Base-by-base conservation (phyloP, 257 asterid species). In the Solanum clarkiae region DNA sequence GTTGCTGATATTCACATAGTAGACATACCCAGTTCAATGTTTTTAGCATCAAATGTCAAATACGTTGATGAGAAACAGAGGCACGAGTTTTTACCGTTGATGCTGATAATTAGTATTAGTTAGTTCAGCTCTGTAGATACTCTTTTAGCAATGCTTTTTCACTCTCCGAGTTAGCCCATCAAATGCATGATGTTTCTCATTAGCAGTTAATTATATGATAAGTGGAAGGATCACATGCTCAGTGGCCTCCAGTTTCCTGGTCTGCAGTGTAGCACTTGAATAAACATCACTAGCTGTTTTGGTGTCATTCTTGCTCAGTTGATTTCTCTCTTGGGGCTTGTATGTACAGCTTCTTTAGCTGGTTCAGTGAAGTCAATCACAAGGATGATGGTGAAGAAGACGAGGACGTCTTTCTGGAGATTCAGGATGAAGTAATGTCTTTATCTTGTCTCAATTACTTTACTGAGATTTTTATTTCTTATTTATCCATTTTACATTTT, bases 301-400 rank as follows among this genome's bases (percentile, higher is more conserved):
- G 40, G 26, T 69, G 53, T 40, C 79, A 17, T 40, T 68, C 75
- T 32, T 66, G 4, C 75, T 66, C 13, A 29, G 49, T 16, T 68
- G 49, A 68, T 68, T 32, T 32, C 49, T 68, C 75, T 47, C 24
- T 16, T 68, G 22, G 75, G 75, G 49, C 7, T 68, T 68, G 49
- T 69, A 10, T 70, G 32, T 92, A 92, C 98, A 95, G 99, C 94
- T 95, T 95, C 93, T 95, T 95, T 87, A 83, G 90, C 84, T 94
- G 98, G 99, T 95, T 95, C 87, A 86, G 62, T 65, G 98, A 92
- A 55, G 86, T 87, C 85, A 91, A 89, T 87, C 91, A 90, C 65
- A 92, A 89, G 82, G 98, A 92, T 11, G 94, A 93, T 72, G 95
- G 93, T 59, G 49, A 93, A 57, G 97, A 88, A 84, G 98, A 94